phyloP scores from a whole-genome alignment of 78 protist genomes.

The Dictyostelium firmibasis region DNA sequence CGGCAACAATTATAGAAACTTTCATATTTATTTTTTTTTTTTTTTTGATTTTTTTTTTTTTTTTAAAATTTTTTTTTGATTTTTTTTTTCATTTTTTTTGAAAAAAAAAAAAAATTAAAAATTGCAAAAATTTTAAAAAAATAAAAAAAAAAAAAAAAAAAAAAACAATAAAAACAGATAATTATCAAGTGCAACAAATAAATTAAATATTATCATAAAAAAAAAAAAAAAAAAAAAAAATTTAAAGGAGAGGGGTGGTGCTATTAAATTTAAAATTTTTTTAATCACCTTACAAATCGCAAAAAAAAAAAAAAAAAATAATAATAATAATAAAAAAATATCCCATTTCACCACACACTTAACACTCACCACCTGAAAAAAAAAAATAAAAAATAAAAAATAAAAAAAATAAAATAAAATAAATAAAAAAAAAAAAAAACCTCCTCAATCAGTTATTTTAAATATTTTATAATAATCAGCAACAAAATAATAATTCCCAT shows the following conservation, averaged over 20 bases:
- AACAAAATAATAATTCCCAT: background rate
- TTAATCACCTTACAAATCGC: background rate
- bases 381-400: too few species aligned
- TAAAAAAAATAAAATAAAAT: too few species aligned
- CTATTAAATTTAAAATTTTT: background rate
- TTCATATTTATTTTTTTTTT: background rate
- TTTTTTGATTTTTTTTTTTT: too few species aligned
- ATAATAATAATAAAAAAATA: too few species aligned
- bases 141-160: too few species aligned
- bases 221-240: too few species aligned
- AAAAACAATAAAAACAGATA: background rate
- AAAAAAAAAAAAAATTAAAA: too few species aligned
- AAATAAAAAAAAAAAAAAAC: background rate
- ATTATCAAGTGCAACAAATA: background rate
- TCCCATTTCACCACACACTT: background rate
- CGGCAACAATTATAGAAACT: background rate
- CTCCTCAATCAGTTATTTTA: background rate
- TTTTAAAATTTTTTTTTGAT: too few species aligned
- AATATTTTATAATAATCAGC: background rate
- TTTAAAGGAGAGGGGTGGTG: background rate
- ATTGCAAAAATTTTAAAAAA: too few species aligned
- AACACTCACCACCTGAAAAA: background rate
- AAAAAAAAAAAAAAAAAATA: too few species aligned
- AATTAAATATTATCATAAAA: too few species aligned
- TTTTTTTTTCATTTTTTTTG: too few species aligned